A percentile compares a stretch with the other conserved stretches of the same genome.
These are phyloP conservation scores for Paraconiothyrium brasiliense DNA, from an alignment of 2,329 filamentous ascomycete species.

Conservation along the genomic window DNA sequence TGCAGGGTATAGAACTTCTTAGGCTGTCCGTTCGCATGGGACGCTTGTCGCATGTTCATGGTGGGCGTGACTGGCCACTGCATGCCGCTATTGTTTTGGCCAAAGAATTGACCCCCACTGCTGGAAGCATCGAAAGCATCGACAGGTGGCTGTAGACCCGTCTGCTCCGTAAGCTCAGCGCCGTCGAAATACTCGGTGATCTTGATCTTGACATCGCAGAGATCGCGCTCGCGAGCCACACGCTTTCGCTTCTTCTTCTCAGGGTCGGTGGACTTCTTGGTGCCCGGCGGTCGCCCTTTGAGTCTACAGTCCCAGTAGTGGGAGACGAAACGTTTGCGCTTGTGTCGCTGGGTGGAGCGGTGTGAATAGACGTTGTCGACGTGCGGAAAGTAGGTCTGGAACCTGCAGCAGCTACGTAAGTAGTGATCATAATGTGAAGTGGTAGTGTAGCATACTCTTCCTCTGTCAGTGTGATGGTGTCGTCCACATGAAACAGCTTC, in stretches of 20 bases:
- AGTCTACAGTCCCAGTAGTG: slow-evolving; percentile 88
- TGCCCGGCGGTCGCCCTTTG: slow-evolving; percentile 81
- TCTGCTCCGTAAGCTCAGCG: slow-evolving; percentile 48
- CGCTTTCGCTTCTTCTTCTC: slow-evolving; percentile 85
- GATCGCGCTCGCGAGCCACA: slow-evolving; percentile 75
- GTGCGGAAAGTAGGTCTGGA: slow-evolving; percentile 83
- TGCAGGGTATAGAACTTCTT: slow-evolving; percentile 73
- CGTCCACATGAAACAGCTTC: slow-evolving; percentile 78
- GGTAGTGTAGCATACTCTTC: slow-evolving; percentile 68
- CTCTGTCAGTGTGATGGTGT: slow-evolving; percentile 75
- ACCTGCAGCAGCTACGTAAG: slow-evolving; percentile 59
- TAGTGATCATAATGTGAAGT: neutral
- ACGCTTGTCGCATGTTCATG: slow-evolving; percentile 24
- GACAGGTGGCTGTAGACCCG: slow-evolving; percentile 38
- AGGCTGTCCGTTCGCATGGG: slow-evolving; percentile 18
- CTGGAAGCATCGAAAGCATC: slow-evolving; percentile 11
- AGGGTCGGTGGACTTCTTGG: slow-evolving; percentile 80
- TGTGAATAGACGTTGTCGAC: slow-evolving; percentile 87
- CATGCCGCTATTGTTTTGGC: slow-evolving; percentile 24
- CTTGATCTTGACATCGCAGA: slow-evolving; percentile 90
- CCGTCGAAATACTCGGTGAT: slow-evolving; percentile 80
- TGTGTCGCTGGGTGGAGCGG: slow-evolving; percentile 81
- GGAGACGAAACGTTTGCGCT: slow-evolving; percentile 82
- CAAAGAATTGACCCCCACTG: slow-evolving; percentile 34
- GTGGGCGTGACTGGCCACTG: slow-evolving; percentile 37